Evolutionary conservation across 805 yeast species (phyloP).

Genomic region (Candida endomychidarum): DNA sequence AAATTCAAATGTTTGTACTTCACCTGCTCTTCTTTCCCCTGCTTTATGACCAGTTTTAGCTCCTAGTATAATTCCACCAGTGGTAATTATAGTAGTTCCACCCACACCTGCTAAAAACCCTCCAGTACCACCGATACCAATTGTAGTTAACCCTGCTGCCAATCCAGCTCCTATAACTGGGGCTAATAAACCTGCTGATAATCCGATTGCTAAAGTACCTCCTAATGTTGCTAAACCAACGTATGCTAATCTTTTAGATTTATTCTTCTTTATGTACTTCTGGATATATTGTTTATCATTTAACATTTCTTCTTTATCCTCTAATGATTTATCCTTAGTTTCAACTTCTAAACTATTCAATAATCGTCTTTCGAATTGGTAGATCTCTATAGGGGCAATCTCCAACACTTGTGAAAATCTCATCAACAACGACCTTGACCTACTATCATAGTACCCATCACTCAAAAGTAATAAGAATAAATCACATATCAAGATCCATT

Average conservation of each 20-base stretch:
- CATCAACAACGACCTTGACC: slow-evolving; percentile 79
- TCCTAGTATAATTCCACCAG: slow-evolving; percentile 89
- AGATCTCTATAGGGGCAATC: slow-evolving; percentile 64
- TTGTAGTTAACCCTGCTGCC: slow-evolving; percentile 94
- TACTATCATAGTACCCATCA: slow-evolving; percentile 83
- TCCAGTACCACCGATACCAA: slow-evolving; percentile 91
- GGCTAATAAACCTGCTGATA: slow-evolving; percentile 92
- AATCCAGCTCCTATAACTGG: slow-evolving; percentile 98
- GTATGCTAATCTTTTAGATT: slow-evolving; percentile 70
- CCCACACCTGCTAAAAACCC: slow-evolving; percentile 95
- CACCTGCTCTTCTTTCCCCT: slow-evolving; percentile 84
- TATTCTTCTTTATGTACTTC: slow-evolving; percentile 64
- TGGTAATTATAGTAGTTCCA: slow-evolving; percentile 91
- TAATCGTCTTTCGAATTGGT: slow-evolving; percentile 86
- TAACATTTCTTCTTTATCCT: slow-evolving; percentile 66
- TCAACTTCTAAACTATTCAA: slow-evolving; percentile 90
- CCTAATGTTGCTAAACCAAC: slow-evolving; percentile 96
- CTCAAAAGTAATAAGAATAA: slow-evolving; percentile 75
- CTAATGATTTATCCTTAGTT: slow-evolving; percentile 46
- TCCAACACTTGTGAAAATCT: slow-evolving; percentile 63
- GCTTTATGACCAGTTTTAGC: slow-evolving; percentile 85
- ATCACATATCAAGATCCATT: slow-evolving; percentile 95
- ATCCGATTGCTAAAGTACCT: slow-evolving; percentile 90
- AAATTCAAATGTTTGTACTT: slow-evolving; percentile 91
- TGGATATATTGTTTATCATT: slow-evolving; percentile 78